Evolutionary conservation across 129 eudicot genomes (phyloP).

Genomic region (Saposhnikovia divaricata): DNA sequence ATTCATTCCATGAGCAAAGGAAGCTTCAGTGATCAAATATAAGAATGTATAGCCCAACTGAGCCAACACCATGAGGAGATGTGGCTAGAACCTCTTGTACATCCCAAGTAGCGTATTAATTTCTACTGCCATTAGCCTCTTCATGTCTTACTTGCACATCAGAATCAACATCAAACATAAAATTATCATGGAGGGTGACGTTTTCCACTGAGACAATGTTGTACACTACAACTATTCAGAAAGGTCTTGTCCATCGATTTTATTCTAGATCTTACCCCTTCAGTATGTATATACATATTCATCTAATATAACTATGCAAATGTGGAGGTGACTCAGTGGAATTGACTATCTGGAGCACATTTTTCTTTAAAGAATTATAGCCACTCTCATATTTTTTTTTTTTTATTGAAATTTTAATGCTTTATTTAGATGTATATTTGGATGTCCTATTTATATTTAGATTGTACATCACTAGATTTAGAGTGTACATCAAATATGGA

Average conservation of each 20-base stretch:
- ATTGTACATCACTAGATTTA: too few species aligned
- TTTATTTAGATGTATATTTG: too few species aligned
- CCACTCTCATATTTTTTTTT: too few species aligned
- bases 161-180: background rate
- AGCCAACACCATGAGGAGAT: conserved; percentile 24
- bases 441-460: too few species aligned
- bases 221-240: background rate
- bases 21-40: conserved; percentile 46
- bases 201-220: background rate
- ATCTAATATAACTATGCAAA: too few species aligned
- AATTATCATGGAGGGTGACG: background rate
- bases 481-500: too few species aligned
- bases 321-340: too few species aligned
- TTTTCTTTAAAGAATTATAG: too few species aligned
- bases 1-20: too few species aligned
- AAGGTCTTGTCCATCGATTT: background rate
- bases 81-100: conserved; percentile 44
- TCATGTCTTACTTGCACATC: background rate
- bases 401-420: too few species aligned
- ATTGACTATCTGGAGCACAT: too few species aligned
- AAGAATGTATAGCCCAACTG: conserved; percentile 39
- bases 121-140: conserved; percentile 2
- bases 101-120: background rate
- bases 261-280: background rate
- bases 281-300: background rate